Base-by-base conservation (phyloP, 2,329 filamentous ascomycete species). In the Rhexocercosporidium sp. region DNA sequence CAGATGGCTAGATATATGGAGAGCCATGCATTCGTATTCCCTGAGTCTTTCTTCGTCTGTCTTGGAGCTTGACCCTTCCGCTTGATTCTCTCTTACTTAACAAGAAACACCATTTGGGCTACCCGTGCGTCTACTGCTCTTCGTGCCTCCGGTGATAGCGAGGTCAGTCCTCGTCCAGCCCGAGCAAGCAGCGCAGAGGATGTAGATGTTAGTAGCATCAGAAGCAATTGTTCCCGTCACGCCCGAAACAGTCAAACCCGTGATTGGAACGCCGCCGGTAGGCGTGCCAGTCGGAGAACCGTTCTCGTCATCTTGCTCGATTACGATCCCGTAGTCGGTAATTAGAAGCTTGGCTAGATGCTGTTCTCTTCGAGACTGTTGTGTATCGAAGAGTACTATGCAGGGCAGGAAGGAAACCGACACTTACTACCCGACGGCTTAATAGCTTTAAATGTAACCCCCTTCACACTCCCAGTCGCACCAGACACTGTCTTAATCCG, bases 101-200 rank as follows among this genome's bases (percentile, higher is more conserved):
- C 72, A 74, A 27, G 66, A 70, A 63, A 66, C 73, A 20, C 66
- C 73, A 12, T 59, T 12, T 46, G 74, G 73, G 34, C 81, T 73
- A 67, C 81, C 81, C 70, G 75, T 54, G 70, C 82, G 84, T 22
- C 74, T 72, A 49, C 70, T 74, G 75, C 79, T 81, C 14, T 72
- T 80, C 73, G 83, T 80, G 53, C 86, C 86, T 49, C 86, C 86
- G 25, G 83, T 84, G 37, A 88, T 78, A 51, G 70, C 75, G 67
- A 85, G 81, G 54, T 77, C 79, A 18, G 74, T 79, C 83, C 84
- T 87, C 18, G 80, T 84, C 83, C 85, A 89, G 76, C 81, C 78
- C 3, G 79, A 81, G 77, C 84, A 86, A 64, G 80, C 79, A 34
- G 81, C 86, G 70, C 86, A 88, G n/a, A 86, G 81, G 65, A 88